Base-by-base conservation (phyloP, 208 protist species). In the Leishmania major region DNA sequence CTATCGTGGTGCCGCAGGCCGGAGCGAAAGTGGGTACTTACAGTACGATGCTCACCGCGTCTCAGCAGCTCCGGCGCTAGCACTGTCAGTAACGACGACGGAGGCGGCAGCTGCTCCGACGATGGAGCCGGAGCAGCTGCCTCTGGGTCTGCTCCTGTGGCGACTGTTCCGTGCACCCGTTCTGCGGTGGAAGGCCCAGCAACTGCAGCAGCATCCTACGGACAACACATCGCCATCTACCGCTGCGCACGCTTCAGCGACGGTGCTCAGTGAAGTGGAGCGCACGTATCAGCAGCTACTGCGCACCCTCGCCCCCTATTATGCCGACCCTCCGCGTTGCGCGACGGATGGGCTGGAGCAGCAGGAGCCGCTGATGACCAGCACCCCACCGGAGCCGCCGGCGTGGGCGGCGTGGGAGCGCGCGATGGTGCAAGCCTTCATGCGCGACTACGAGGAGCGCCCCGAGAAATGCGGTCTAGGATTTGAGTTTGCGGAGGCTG, bases 131-230 rank as follows among this genome's bases (percentile, higher is more conserved):
- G 82, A 88, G 25, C 76, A 77, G 8, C 79, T 89, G 1, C 80
- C 89, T 13, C 72, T 92, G 8, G 89, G 89, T 1, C 71, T 88
- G 40, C 81, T 92, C 31, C 77, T 92, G n/a, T 92, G 89, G 89
- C 79, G 88, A 3, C 59, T 89, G 57, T 89, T 90, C 67, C 82
- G 84, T 19, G 1, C 84, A 1, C 87, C 86, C 11, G 87, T 82
- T 40, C 73, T 92, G 55, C 80, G 82, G 6, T 86, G 83, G 82
- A 5, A 7, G 60, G 73, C 73, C 19, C 71, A 74, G 67, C 79
- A 83, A 62, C 25, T n/a, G 59, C 64, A 75, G 19, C 45, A 74
- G 22, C 43, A 47, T 11, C 25, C 69, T 37, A 73, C 3, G 8
- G 43, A 73, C 37, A 35, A 13, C 37, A n/a, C 31, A 55, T 51